phyloP scores from a whole-genome alignment of 805 yeast species.

The Saturnispora sekii region DNA sequence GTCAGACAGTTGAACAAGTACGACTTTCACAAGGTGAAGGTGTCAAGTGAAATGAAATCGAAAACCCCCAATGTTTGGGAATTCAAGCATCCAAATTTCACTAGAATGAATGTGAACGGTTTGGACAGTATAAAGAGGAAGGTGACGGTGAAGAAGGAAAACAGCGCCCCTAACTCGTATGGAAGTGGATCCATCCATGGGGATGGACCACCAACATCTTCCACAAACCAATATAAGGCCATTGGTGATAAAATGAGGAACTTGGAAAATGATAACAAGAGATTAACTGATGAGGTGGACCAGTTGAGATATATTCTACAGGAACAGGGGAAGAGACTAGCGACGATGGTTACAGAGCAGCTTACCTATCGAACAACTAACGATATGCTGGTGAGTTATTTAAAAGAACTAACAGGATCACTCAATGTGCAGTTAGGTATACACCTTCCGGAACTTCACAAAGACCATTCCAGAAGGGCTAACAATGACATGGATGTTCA shows the following conservation, averaged over 20 bases:
- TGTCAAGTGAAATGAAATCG: constrained; percentile 51
- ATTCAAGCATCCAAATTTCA: constrained; percentile 85
- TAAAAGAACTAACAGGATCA: constrained; percentile 40
- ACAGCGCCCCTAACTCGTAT: constrained; percentile 5
- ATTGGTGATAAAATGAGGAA: constrained; percentile 23
- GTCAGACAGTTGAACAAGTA: constrained; percentile 94
- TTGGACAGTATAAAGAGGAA: constrained; percentile 83
- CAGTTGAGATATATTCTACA: constrained; percentile 29
- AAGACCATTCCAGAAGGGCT: not conserved
- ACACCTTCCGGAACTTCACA: not conserved
- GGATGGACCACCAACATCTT: constrained; percentile 10
- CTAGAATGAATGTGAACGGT: constrained; percentile 62
- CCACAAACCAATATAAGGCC: constrained; percentile 18
- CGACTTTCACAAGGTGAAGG: constrained; percentile 92
- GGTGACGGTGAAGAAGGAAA: constrained; percentile 40
- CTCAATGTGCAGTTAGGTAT: constrained; percentile 22
- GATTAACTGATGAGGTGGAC: constrained; percentile 27
- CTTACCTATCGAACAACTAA: constrained; percentile 46
- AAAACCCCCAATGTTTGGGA: constrained; percentile 76
- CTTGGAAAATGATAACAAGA: constrained; percentile 22
- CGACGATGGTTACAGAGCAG: constrained; percentile 52
- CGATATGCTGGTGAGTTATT: constrained; percentile 45
- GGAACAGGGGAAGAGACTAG: constrained; percentile 45
- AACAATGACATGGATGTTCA: not conserved
- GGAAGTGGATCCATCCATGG: not conserved